Evolutionary conservation across 441 rosid genomes (phyloP), one percentile per base, ranked within the genome.

Genomic region (Mallotus repandus): DNA sequence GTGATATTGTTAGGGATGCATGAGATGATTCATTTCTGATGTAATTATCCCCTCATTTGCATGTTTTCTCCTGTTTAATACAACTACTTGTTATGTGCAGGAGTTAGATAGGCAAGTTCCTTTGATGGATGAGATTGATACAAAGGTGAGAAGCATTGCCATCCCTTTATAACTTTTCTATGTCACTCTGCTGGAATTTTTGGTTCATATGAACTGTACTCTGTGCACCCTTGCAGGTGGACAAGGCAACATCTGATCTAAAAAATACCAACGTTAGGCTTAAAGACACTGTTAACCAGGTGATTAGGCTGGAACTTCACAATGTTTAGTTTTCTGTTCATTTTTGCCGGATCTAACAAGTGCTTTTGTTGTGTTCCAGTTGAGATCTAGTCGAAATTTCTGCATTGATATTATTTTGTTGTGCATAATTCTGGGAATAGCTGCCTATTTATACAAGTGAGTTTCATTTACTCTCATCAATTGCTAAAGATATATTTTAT

Each of bases 401-500:
- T 96, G 98, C 73, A 83, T 96, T 35, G 98, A 93, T 82, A 91
- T 93, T 67, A 72, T 96, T 60, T 79, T 93, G 74, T 57, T 91
- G 88, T 88, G 92, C 79, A 87, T 93, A 76, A 89, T 96, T 63
- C 81, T 96, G 62, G 97, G 98, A 48, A 90, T 93, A 15, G 98
- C 98, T 63, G 98, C 99, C 76, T 96, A 95, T 79, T 75, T 96
- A 54, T 93, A 93, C 97, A 91, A 95, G 99, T 93, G 86, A 88
- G 95, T 69, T 79, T 58, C 68, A 71, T 21, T 66, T 66, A 71
- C 35, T 45, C 25, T 45, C 35, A 59, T 68, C 21, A 41, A 15
- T 64, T 56, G 29, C 62, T 56, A 59, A 19, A 25, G 73, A n/a
- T 5, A 32, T 74, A 10, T 29, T 29, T 32, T 56, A 5, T 11